Base-by-base conservation (phyloP, 495 filamentous ascomycete species). In the Aspergillus indologenus region DNA sequence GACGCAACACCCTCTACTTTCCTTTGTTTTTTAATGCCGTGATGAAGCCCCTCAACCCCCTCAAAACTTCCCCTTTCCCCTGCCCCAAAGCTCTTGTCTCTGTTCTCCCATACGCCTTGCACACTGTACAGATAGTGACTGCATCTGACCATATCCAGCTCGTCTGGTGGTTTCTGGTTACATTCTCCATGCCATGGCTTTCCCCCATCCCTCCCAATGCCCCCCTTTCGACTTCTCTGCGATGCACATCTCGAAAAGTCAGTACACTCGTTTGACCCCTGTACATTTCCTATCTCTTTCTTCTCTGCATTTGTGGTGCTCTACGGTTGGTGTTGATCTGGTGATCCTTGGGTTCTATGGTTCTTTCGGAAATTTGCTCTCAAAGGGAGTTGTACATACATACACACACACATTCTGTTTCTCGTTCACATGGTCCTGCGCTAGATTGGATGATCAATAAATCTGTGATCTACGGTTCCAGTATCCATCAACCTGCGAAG, bases 21-120 rank as follows among this genome's bases (percentile, higher is more conserved):
- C 70, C 59, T 72, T 73, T 76, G 71, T 73, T 68, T 65, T 71
- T 50, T 62, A 54, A 76, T 53, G 71, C 61, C 65, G 66, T 69
- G 58, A 75, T 63, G 73, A 40, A 40, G 5, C 12, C 34, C 34
- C 65, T 68, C 65, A 53, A 63, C 65, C 40, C 23, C 23, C 34
- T 48, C 26, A 57, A 62, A 63, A 34, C 64, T 64, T 58, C 47
- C 31, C 49, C 61, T 59, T 44, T 44, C 58, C 45, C 53, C 26
- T 29, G 3, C 26, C 26, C 26, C 26, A 29, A 29, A 29, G 3
- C 26, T 29, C 26, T 9, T 29, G 26, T 29, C 26, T 29, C 26
- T 29, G 3, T 29, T 3, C 26, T 9, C 26, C 24, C 54, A 57
- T 48, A 45, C 51, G 55, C 56, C 61, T 60, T 61, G 20, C 67